Percentiles rank a stretch among this genome's conserved stretches.
phyloP scores from a whole-genome alignment of 1,139 yeast genomes.

The Yamadazyma friedrichii region DNA sequence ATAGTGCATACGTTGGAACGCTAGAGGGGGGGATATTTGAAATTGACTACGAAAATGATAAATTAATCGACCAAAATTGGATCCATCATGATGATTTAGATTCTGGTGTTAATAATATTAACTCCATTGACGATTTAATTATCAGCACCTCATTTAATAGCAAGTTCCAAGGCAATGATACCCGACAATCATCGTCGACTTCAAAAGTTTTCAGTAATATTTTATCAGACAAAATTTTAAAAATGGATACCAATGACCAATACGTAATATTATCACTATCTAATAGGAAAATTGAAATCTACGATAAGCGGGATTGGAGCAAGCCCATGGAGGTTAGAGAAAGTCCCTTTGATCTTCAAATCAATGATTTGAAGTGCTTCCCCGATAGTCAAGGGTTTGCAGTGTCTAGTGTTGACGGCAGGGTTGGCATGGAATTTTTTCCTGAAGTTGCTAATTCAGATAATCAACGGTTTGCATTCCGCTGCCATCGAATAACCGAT shows the following conservation, averaged over 20 bases:
- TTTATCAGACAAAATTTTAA: constrained; percentile 47
- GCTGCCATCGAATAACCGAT: constrained; percentile 65
- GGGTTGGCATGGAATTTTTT: constrained; percentile 78
- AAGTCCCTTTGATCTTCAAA: constrained; percentile 73
- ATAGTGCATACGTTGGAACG: constrained; percentile 31
- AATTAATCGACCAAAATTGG: constrained; percentile 18
- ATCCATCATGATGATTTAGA: constrained; percentile 13
- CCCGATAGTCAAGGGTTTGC: constrained; percentile 67
- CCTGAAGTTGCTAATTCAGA: constrained; percentile 23
- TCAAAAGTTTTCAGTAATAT: constrained; percentile 3
- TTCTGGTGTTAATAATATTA: constrained; percentile 30
- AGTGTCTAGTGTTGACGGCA: constrained; percentile 80
- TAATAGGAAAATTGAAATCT: constrained; percentile 53
- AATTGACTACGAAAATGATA: constrained; percentile 43
- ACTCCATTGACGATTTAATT: constrained; percentile 11
- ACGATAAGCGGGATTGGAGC: constrained; percentile 49
- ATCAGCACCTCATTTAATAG: constrained; percentile 12
- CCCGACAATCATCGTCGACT: constrained; percentile 11
- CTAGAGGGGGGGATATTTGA: constrained; percentile 41
- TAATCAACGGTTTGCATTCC: constrained; percentile 64
- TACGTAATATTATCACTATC: constrained; percentile 58
- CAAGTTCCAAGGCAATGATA: constrained; percentile 15
- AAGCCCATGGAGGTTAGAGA: constrained; percentile 56
- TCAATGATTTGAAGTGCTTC: constrained; percentile 57
- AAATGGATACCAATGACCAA: constrained; percentile 56